Evolutionary conservation across 306 rosid genomes (phyloP).

Genomic region (Gillenia trifoliata): DNA sequence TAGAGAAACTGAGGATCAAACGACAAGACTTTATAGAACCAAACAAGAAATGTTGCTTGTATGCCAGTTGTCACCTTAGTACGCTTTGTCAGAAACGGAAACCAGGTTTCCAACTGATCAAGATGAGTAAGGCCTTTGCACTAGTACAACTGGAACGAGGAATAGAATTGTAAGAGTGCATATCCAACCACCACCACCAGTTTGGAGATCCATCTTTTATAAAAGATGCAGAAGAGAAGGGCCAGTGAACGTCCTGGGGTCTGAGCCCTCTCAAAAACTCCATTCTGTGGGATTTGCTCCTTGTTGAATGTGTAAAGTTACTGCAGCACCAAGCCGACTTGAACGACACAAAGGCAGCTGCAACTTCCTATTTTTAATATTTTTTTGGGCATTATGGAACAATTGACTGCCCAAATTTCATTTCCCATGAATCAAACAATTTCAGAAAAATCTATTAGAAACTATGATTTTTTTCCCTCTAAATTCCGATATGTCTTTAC

Average conservation of each 20-base stretch:
- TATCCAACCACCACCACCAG: conserved; percentile 49
- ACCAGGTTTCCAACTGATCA: conserved; percentile 51
- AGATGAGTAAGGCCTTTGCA: conserved; percentile 80
- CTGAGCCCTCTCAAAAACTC: conserved; percentile 75
- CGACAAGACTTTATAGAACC: no score
- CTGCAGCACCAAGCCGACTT: conserved; percentile 78
- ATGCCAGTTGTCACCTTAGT: no score
- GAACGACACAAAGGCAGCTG: conserved; percentile 86
- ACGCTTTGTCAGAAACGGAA: conserved; percentile 63
- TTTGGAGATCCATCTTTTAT: conserved; percentile 63
- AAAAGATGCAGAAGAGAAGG: conserved; percentile 63
- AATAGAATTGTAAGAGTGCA: conserved; percentile 52
- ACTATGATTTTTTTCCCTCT: background rate
- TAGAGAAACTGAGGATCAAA: no score
- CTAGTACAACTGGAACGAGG: conserved; percentile 70
- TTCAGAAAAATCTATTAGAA: background rate
- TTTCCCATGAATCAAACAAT: conserved; percentile 15
- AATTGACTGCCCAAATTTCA: conserved; percentile 12
- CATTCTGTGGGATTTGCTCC: conserved; percentile 74
- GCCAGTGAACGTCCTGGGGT: conserved; percentile 83
- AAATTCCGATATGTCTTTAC: background rate
- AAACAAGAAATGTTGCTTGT: no score
- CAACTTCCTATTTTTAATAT: conserved; percentile 49
- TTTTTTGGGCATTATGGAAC: conserved; percentile 14
- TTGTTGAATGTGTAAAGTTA: conserved; percentile 64